Evolutionary conservation across 2,329 filamentous ascomycete genomes (phyloP).

Genomic region (Colletotrichum coccodes): DNA sequence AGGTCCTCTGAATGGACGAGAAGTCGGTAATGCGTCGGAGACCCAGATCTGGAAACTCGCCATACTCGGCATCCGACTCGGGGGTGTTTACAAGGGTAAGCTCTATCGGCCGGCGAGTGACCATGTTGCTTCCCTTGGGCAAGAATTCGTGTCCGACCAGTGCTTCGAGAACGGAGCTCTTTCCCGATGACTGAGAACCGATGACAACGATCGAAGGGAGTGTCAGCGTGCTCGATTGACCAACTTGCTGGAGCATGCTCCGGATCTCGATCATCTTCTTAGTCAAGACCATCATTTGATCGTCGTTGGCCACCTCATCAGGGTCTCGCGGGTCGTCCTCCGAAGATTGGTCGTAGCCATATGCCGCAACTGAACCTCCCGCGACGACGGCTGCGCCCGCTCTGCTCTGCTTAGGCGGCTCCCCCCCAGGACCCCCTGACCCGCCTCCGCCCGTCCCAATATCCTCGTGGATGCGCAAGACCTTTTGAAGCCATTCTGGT

Average conservation of each 20-base stretch:
- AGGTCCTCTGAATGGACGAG: conserved; percentile 86
- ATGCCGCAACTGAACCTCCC: conserved; percentile 79
- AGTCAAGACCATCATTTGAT: conserved; percentile 99
- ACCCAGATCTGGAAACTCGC: conserved; percentile 93
- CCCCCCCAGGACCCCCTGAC: conserved; percentile 59
- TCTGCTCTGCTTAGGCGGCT: conserved; percentile 69
- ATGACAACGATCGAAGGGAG: conserved; percentile 99
- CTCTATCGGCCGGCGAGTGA: conserved; percentile 94
- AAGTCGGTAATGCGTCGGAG: conserved; percentile 94
- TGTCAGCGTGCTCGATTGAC: conserved; percentile 88
- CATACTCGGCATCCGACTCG: conserved; percentile 86
- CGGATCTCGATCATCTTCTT: conserved; percentile 99
- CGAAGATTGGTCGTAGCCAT: conserved; percentile 77
- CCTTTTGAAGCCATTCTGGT: conserved; percentile 81
- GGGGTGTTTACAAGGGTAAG: conserved; percentile 96
- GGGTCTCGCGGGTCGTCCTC: conserved; percentile 71
- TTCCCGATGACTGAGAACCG: conserved; percentile 96
- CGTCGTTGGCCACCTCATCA: conserved; percentile 81
- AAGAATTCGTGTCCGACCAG: conserved; percentile 98
- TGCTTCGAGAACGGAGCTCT: conserved; percentile 95
- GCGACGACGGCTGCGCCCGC: conserved; percentile 70
- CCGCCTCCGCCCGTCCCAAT: conserved; percentile 61
- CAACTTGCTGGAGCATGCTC: conserved; percentile 88
- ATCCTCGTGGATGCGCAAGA: conserved; percentile 72
- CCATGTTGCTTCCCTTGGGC: conserved; percentile 99